phyloP scores from a whole-genome alignment of 1,284 basidiomycete genomes.

The Cutaneotrichosporon dermatis region DNA sequence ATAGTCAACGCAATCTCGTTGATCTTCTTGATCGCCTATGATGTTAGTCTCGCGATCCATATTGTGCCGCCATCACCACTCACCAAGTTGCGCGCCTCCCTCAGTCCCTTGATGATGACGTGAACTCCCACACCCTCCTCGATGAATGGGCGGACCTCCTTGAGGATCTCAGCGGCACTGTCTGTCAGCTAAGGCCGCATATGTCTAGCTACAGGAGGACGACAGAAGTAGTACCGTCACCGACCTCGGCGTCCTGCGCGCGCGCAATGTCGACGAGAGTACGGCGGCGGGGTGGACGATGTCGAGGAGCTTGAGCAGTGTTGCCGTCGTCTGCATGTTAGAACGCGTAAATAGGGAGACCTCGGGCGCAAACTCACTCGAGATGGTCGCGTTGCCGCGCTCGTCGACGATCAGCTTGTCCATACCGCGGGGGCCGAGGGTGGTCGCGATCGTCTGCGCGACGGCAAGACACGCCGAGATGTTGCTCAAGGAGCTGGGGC shows the following conservation, averaged over 20 bases:
- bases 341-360: not conserved
- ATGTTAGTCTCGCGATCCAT: too few relatives aligned
- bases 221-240: conserved; percentile 96
- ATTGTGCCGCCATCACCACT: conserved; percentile 15
- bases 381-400: conserved; percentile 93
- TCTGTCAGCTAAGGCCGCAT: not conserved
- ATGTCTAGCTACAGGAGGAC: conserved; percentile 59
- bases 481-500: conserved; percentile 85
- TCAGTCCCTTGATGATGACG: conserved; percentile 95
- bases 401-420: conserved; percentile 90
- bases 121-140: conserved; percentile 98
- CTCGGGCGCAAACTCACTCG: conserved; percentile 51
- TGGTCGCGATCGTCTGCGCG: conserved; percentile 82
- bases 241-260: conserved; percentile 97
- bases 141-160: conserved; percentile 85
- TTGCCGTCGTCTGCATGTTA: conserved; percentile 73
- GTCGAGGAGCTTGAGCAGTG: conserved; percentile 92
- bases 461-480: conserved; percentile 92
- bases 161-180: conserved; percentile 83
- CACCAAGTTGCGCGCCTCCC: conserved; percentile 81
- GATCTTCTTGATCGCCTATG: conserved; percentile 76
- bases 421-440: conserved; percentile 97
- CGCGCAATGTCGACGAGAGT: conserved; percentile 96
- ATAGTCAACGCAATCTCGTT: conserved; percentile 85
- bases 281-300: conserved; percentile 97